Evolutionary conservation across 73 alveolate genomes (phyloP).

Genomic region (Paramecium primaurelia): DNA sequence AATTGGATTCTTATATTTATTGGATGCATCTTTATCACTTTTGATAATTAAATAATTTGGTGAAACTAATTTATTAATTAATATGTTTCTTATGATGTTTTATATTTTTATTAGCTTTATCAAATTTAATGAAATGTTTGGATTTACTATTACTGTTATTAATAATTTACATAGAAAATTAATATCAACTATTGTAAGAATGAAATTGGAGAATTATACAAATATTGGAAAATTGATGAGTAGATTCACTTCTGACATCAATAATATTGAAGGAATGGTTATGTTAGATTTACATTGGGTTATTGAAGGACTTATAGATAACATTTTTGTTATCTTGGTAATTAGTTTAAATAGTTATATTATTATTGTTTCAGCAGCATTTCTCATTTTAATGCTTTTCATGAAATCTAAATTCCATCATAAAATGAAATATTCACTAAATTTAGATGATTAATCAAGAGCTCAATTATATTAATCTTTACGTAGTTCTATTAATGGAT

Average conservation of each 20-base stretch:
- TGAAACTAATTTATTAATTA: background rate
- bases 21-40: background rate
- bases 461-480: background rate
- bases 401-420: constrained; percentile 9
- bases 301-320: constrained; percentile 19
- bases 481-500: background rate
- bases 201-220: background rate
- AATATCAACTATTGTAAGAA: background rate
- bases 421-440: background rate
- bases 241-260: constrained; percentile 29
- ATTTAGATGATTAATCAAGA: background rate
- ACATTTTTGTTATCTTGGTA: background rate
- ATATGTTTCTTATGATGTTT: background rate
- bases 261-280: constrained; percentile 34
- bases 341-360: background rate
- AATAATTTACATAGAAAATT: constrained; percentile 40
- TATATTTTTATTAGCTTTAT: background rate
- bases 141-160: background rate
- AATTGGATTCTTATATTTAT: background rate
- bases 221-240: constrained; percentile 23
- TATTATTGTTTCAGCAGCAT: background rate
- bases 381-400: background rate
- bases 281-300: constrained; percentile 41
- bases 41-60: constrained; percentile 11
- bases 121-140: background rate